Base-by-base conservation (phyloP, 2,329 filamentous ascomycete species). In the Cytospora schulzeri region DNA sequence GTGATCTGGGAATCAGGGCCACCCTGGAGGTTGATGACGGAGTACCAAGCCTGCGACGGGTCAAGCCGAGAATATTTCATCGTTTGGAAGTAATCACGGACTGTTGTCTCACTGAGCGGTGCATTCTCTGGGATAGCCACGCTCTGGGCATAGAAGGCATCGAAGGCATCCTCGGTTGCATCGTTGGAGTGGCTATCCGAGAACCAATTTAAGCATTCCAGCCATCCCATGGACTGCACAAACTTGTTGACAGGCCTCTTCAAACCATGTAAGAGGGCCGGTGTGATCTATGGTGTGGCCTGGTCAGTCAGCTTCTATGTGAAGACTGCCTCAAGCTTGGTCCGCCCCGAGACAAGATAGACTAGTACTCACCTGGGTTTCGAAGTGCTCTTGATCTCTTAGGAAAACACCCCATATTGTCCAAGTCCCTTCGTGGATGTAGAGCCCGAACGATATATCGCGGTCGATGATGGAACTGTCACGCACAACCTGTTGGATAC, bases 1-100 rank as follows among this genome's bases (percentile, higher is more conserved):
- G 71, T 69, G 9, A 80, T 73, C 19, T 73, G 75, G 31, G 77
- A 78, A 66, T 75, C 75, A 54, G 73, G 71, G 50, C 78, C 77
- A 62, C 78, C 78, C 64, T 79, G 77, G 38, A 80, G 59, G 66
- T 80, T 78, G 45, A 80, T 69, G 60, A 79, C 76, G 59, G 78
- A 74, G 62, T 78, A 79, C 78, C 78, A 80, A 11, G 56, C 62
- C 28, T 63, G 62, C 9, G 62, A 63, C 31, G 62, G n/a, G 19
- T 55, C 55, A 35, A 59, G 17, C 4, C 7, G 24, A 14, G 38
- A 12, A 17, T 24, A 24, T 38, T 50, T 55, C 62, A 63, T 63
- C 6, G 50, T 26, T 22, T 59, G 45, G 22, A 63, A 63, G 50
- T 63, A 63, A n/a, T 48, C 29, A 24, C 31, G 50, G 17, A 35